Evolutionary conservation across 345 rosid genomes (phyloP), one percentile per base, ranked within the genome.

Genomic region (Heritiera littoralis): DNA sequence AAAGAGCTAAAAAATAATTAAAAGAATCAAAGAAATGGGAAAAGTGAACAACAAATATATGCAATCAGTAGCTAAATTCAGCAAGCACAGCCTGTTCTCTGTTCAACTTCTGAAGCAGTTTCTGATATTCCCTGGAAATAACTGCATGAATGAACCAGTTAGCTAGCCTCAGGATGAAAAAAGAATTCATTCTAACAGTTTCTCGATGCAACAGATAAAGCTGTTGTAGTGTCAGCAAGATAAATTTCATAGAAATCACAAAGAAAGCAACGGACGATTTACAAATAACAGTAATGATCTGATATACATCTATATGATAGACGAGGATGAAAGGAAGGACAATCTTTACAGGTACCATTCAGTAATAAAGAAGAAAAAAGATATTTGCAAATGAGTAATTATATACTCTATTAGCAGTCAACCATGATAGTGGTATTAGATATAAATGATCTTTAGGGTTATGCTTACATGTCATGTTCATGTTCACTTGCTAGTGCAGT

Each of bases 51-150:
- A 11, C 9, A 40, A 18, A 20, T 7, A n/a, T 15, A 43, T 43
- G 52, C 9, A 55, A 55, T 14, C 49, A 70, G 28, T 7, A 17
- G 80, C 23, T 8, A 54, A 41, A 51, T 70, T 88, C 83, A 94
- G 82, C 97, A 94, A n/a, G 90, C 89, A 79, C 98, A 94, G 4
- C 91, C 91, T 78, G 95, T 85, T 83, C 85, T 73, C 61, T 71
- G 92, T 70, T 90, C 95, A 48, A 68, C 84, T 76, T 93, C 94
- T 7, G 91, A 88, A 76, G 90, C 82, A 79, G 90, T 78, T 76
- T 82, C 92, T 40, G 92, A 84, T 30, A 93, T 73, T 1, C 89
- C 91, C 81, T 61, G 86, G 77, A 59, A 86, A 67, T 90, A 94
- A 63, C 97, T 93, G 91, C 79, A 84, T 10, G 2, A 76, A 56